Evolutionary conservation across 768 basidiomycete genomes (phyloP), one percentile per base, ranked within the genome.

Genomic region (Termitomyces bulborhizus): DNA sequence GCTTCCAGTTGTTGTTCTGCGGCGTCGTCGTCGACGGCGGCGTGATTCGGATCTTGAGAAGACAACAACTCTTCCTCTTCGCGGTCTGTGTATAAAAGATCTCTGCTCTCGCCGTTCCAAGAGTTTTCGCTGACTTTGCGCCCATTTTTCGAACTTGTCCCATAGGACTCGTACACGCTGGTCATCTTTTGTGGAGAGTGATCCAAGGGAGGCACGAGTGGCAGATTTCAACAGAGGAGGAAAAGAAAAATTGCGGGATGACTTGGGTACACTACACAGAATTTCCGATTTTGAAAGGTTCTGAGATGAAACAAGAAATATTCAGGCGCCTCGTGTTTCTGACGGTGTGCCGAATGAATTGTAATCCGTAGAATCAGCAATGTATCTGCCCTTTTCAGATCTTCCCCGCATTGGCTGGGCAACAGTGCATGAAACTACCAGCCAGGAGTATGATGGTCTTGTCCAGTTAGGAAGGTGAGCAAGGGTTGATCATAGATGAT

Each of bases 271-370:
- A n/a, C n/a, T 65, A 57, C 59, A 68, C 61, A 60, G 61, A 64
- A 68, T 67, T 68, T 63, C 63, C 53, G 59, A 63, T 63, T 60
- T 62, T 62, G 62, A 60, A 62, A 59, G 63, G 62, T 58, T 64
- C 60, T 59, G 63, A 64, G 62, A 58, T 63, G 63, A 68, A 68
- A 62, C 56, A 62, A 56, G 55, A 65, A 66, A 65, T 67, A 68
- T 69, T 66, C 64, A 62, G 66, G 65, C 57, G 73, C 73, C 74
- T 74, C 74, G 74, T 74, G 74, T 69, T 67, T 61, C 63, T 66
- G 60, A 63, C 66, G 63, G 65, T 50, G 60, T 68, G 68, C 71
- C 70, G 69, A 66, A 58, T 63, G 63, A 64, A 67, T 65, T 65
- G 62, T 62, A 69, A 58, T 63, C 64, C 64, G 65, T 64, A 57